phyloP scores from a whole-genome alignment of 805 yeast species.

The Starmera caribaea region DNA sequence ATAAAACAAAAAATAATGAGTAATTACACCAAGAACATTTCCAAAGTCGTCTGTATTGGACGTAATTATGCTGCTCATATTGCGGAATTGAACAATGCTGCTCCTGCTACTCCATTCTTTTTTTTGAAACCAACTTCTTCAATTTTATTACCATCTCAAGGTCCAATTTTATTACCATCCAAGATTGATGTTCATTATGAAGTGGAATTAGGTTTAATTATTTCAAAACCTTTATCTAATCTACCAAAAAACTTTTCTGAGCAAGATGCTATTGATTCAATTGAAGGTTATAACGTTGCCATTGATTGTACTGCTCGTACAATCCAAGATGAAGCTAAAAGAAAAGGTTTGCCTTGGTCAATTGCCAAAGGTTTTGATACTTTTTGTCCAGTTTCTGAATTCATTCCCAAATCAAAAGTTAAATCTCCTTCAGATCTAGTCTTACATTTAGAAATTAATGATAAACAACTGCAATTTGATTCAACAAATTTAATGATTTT shows the following conservation, averaged over 20 bases:
- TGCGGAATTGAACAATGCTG: conserved; percentile 72
- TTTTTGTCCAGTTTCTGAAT: conserved; percentile 75
- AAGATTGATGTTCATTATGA: conserved; percentile 85
- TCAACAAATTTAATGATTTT: conserved; percentile 77
- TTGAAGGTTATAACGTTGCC: conserved; percentile 83
- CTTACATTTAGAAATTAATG: conserved; percentile 60
- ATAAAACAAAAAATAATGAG: no score
- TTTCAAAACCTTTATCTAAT: conserved; percentile 56
- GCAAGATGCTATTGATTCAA: conserved; percentile 63
- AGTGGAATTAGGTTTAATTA: conserved; percentile 77
- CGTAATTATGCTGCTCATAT: conserved; percentile 97
- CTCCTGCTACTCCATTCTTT: conserved; percentile 84
- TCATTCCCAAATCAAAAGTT: conserved; percentile 56
- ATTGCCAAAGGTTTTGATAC: conserved; percentile 97
- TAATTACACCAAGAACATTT: conserved; percentile 50
- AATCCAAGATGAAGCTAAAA: conserved; percentile 90
- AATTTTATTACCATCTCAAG: conserved; percentile 52
- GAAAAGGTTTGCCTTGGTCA: conserved; percentile 93
- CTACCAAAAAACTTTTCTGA: conserved; percentile 46
- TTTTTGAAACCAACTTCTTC: conserved; percentile 86
- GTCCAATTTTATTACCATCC: conserved; percentile 76
- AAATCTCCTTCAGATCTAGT: conserved; percentile 67
- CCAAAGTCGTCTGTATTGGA: conserved; percentile 89
- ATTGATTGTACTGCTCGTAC: conserved; percentile 94
- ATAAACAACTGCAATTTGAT: conserved; percentile 61